Base-by-base conservation (phyloP, 306 rosid genomes). In the Geum urbanum region DNA sequence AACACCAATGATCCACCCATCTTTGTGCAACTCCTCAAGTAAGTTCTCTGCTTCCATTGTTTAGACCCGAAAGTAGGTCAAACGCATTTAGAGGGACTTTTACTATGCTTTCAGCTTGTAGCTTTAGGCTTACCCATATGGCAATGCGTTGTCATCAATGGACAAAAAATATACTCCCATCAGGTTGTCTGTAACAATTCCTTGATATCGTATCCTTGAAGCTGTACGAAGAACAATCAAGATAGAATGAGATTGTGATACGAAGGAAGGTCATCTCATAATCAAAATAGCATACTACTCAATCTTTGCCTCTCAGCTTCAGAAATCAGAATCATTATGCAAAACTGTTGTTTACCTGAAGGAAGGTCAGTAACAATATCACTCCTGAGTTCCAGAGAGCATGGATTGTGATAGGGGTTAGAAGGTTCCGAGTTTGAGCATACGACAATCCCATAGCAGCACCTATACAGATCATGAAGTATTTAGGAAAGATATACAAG, bases 311-410 rank as follows among this genome's bases (percentile, higher is more conserved):
- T 22, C 37, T 7, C 51, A 19, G 15, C 22, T 40, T 39, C 7
- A 22, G 47, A 40, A 37, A 53, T 53, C 51, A 22, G 73, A 53
- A 40, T 52, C 50, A 20, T 20, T 13, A 39, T 52, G 19, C 63
- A 40, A 20, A 50, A 51, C 44, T 10, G 22, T 24, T 37, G 40
- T 64, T 45, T 87, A 89, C 99, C 96, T 85, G 95, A 54, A 95
- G 91, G 79, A 88, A 79, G 66, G 99, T 91, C 43, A 95, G 92
- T 72, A 95, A 81, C 80, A 95, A 74, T 77, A 91, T 91, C 19
- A 91, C 99, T 76, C 97, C 96, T 0, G 97, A 91, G 77, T 95
- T 95, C 97, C 99, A 95, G 66, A 95, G 73, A 2, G 96, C 95
- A 78, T 95, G 99, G 71, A 95, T 87, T 44, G 96, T 89, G 80